Evolutionary conservation across 768 basidiomycete species (phyloP).

Genomic region (Xanthoconium stramineum): DNA sequence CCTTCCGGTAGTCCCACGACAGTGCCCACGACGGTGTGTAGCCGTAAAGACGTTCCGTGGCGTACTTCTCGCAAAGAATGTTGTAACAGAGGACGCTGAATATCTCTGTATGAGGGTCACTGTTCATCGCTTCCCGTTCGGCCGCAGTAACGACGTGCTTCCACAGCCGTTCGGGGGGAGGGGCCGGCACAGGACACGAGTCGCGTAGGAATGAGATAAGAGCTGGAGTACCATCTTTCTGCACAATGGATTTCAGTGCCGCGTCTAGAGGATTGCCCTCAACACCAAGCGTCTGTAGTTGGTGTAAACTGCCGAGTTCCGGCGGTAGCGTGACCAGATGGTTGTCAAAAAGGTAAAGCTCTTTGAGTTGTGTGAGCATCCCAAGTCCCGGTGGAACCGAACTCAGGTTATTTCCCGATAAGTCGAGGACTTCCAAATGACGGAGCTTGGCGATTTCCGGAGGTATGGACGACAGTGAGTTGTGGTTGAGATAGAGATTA

Average conservation of each 20-base stretch:
- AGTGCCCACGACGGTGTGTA: slow-evolving; percentile 98
- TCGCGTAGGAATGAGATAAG: slow-evolving; percentile 92
- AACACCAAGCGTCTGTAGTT: slow-evolving; percentile 88
- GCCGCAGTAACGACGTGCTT: slow-evolving; percentile 54
- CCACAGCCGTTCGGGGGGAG: slow-evolving; percentile 83
- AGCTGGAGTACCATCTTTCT: slow-evolving; percentile 92
- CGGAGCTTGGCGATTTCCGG: slow-evolving; percentile 80
- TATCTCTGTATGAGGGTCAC: slow-evolving; percentile 69
- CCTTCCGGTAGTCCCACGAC: slow-evolving; percentile 92
- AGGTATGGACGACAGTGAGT: slow-evolving; percentile 73
- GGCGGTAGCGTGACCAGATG: slow-evolving; percentile 79
- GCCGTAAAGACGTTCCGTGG: slow-evolving; percentile 85
- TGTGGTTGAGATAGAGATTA: slow-evolving; percentile 96
- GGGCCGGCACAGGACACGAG: slow-evolving; percentile 75
- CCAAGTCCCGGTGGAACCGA: slow-evolving; percentile 85
- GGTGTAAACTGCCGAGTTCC: slow-evolving; percentile 87
- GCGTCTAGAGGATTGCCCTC: slow-evolving; percentile 96
- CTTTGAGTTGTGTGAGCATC: slow-evolving; percentile 84
- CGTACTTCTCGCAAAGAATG: slow-evolving; percentile 88
- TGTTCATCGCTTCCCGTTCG: slow-evolving; percentile 55
- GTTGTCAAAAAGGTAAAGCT: slow-evolving; percentile 96
- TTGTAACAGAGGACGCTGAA: slow-evolving; percentile 89
- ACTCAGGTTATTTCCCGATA: slow-evolving; percentile 82
- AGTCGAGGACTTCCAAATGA: slow-evolving; percentile 85
- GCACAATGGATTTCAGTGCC: slow-evolving; percentile 71